These are phyloP conservation scores for Asclepias syriaca DNA, from an alignment of 257 asterid genomes.

Conservation along the genomic window DNA sequence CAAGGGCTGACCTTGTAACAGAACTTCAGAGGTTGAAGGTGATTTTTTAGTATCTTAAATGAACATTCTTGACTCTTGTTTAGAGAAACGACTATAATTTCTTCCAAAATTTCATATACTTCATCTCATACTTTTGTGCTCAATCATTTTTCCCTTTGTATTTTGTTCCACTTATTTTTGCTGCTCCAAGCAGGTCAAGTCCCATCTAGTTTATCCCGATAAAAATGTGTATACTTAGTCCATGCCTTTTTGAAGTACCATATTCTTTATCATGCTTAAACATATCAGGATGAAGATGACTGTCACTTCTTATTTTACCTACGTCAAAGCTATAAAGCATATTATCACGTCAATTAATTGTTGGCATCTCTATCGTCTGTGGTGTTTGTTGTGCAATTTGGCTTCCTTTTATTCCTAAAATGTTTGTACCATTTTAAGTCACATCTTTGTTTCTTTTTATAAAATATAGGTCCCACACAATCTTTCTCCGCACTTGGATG, in stretches of 20 bases:
- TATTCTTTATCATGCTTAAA: neutral
- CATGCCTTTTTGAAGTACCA: neutral
- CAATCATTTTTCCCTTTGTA: neutral
- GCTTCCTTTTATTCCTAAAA: neutral
- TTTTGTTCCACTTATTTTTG: neutral
- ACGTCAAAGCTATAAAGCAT: neutral
- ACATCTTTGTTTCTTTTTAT: constrained; percentile 5
- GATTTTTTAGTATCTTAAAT: constrained; percentile 5
- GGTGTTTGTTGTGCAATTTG: neutral
- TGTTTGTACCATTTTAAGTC: neutral
- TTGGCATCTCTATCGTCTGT: neutral
- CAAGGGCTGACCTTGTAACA: constrained; percentile 56
- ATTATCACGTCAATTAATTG: neutral
- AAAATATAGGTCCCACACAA: constrained; percentile 67
- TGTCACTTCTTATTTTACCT: neutral
- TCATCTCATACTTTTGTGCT: neutral
- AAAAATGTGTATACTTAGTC: neutral
- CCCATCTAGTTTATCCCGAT: neutral
- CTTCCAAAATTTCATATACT: neutral
- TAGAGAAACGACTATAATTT: neutral
- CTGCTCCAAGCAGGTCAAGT: neutral
- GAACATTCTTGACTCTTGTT: neutral
- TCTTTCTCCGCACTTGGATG: constrained; percentile 71
- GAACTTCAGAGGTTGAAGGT: constrained; percentile 70
- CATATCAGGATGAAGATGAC: neutral